Evolutionary conservation across 805 yeast species (phyloP), one percentile per base, ranked within the genome.

Genomic region (Pichia membranifaciens): DNA sequence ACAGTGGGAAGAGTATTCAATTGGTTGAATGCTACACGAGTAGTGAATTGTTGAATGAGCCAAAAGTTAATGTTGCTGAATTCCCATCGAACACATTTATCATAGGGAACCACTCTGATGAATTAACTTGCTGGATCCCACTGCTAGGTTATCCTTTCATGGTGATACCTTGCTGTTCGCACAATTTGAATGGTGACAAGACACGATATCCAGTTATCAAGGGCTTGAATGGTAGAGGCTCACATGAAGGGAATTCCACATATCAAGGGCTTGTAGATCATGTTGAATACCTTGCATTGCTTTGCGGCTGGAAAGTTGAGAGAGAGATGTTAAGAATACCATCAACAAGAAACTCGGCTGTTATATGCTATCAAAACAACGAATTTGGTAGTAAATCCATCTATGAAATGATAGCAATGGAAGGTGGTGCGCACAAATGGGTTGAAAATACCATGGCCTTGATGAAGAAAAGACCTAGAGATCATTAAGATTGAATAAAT

Each of bases 91-190:
- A 83, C 55, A 83, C 96, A 0, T 91, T 91, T 58, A 66, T 90
- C 32, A 89, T 91, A 39, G 98, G 98, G 1, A 91, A 91, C 61
- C 98, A 91, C 60, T 86, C 96, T 1, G 98, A 91, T 62, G 98
- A 91, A 61, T 72, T 91, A 48, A 90, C 97, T 0, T 85, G 96
- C 54, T 91, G 98, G 97, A 81, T 91, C 33, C 98, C 98, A 3
- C 68, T 91, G 10, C 66, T 91, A 10, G 89, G 88, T 0, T 84
- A 75, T 52, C 96, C 96, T 6, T 91, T 87, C 61, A 70, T 91
- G 71, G 96, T 88, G 9, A 87, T 91, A 37, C 98, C 98, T 10
- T 91, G 98, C 62, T 91, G 98, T 63, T 89, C 97, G 0, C 96
- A 91, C 64, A 79, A 84, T 2, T 72, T 91, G 38, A 76, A 82